These are phyloP conservation scores for Umbilicaria muhlenbergii DNA, from an alignment of 495 filamentous ascomycete species.

Conservation along the genomic window DNA sequence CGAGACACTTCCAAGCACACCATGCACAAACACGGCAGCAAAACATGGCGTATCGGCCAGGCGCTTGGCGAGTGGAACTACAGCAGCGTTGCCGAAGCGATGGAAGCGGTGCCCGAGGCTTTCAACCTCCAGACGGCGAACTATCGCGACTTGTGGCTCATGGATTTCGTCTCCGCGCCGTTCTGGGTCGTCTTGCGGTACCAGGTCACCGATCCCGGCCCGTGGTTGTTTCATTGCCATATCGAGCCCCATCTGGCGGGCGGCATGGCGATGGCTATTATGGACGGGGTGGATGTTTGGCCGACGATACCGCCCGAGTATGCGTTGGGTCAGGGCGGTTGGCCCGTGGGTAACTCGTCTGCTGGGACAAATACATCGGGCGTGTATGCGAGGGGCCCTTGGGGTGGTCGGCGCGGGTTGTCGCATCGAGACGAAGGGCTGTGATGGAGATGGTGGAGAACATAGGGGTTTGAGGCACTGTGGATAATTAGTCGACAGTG, in stretches of 20 bases:
- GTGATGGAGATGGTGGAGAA: too few relatives aligned
- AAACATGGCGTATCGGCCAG: conserved; percentile 35
- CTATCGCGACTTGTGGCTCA: conserved; percentile 21
- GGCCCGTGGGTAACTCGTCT: too few relatives aligned
- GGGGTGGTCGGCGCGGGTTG: too few relatives aligned
- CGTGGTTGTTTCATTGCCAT: conserved; percentile 45
- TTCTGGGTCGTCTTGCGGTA: conserved; percentile 39
- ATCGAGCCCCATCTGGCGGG: conserved; percentile 38
- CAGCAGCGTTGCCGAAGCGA: conserved; percentile 33
- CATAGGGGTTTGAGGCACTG: too few relatives aligned
- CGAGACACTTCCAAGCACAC: conserved; percentile 27
- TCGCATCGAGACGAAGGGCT: too few relatives aligned
- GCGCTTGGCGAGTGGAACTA: conserved; percentile 33
- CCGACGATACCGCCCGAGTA: conserved; percentile 23
- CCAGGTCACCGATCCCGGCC: conserved; percentile 39
- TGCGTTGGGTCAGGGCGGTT: neutral
- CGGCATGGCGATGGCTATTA: conserved; percentile 36
- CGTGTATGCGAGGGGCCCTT: too few relatives aligned
- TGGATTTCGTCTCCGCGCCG: conserved; percentile 24
- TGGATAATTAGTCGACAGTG: too few relatives aligned
- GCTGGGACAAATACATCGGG: too few relatives aligned
- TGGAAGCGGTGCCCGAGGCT: conserved; percentile 22
- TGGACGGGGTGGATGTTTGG: conserved; percentile 43
- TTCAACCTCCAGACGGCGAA: conserved; percentile 40
- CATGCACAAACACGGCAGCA: conserved; percentile 49